Percentiles rank a stretch among this genome's conserved stretches.
phyloP scores from a whole-genome alignment of 371 early-diverging fungal species.

The Lichtheimia ramosa region DNA sequence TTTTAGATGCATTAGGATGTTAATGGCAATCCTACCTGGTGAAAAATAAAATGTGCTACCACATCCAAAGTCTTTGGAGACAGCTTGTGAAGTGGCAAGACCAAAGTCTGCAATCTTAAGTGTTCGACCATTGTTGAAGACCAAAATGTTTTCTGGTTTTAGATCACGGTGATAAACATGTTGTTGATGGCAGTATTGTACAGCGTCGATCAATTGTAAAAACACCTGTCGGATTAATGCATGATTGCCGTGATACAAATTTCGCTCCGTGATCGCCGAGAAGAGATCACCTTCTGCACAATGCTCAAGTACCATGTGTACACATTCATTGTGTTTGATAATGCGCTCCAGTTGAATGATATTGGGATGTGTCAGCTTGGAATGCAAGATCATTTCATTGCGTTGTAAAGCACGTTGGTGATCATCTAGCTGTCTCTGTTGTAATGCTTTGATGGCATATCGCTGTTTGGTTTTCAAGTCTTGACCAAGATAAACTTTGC shows the following conservation, averaged over 20 bases:
- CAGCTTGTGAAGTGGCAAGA: conserved; percentile 74
- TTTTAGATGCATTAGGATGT: too few relatives aligned
- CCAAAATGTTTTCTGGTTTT: conserved; percentile 71
- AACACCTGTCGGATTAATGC: conserved; percentile 50
- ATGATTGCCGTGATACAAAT: conserved; percentile 49
- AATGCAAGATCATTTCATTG: conserved; percentile 73
- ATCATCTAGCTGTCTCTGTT: conserved; percentile 46
- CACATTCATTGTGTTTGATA: conserved; percentile 49
- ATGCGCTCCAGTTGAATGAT: conserved; percentile 72
- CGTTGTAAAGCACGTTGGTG: conserved; percentile 54
- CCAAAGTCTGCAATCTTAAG: conserved; percentile 95
- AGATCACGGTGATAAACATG: conserved; percentile 75
- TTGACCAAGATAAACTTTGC: conserved; percentile 65
- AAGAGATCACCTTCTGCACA: conserved; percentile 72
- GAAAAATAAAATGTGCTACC: conserved; percentile 93
- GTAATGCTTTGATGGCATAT: conserved; percentile 71
- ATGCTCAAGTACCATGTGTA: conserved; percentile 73
- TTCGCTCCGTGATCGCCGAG: conserved; percentile 61
- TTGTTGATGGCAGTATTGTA: conserved; percentile 53
- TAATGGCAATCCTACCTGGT: conserved; percentile 53
- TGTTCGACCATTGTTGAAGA: conserved; percentile 43
- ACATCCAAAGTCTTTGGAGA: conserved; percentile 84
- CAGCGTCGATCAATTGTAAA: conserved; percentile 57
- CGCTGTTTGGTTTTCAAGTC: conserved; percentile 35
- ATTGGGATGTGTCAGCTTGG: conserved; percentile 63